Base-by-base conservation (phyloP, 2,329 filamentous ascomycete species). In the Metarhizium brunneum region DNA sequence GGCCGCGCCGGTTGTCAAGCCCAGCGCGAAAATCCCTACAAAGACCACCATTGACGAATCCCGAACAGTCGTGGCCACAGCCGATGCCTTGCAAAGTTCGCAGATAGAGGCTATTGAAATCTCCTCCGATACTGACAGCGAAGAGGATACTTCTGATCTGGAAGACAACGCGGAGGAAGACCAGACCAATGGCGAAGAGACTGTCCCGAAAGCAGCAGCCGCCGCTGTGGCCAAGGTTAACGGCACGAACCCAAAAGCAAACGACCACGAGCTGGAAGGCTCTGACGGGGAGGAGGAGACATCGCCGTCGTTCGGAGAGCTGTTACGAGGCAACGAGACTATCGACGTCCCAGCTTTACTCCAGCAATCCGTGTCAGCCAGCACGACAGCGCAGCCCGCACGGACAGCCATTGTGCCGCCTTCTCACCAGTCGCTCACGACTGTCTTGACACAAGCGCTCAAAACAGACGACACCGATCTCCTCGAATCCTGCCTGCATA, bases 401-500 rank as follows among this genome's bases (percentile, higher is more conserved):
- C 70, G 71, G 66, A 75, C 74, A 58, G 70, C 73, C 54, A 75
- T 87, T 58, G 78, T 79, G 18, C 76, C 83, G 20, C 87, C 86
- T 13, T 85, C 85, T 13, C 85, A 87, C 57, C 85, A 90, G 57
- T 96, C 92, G 6, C 82, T 99, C 52, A 87, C 88, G 50, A 96
- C 90, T 5, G 90, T 96, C n/a, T 85, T 99, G 57, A 86, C 91
- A 14, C 92, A 97, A 71, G 90, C 94, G 6, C 85, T 99, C 56
- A 88, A 87, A 65, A 96, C 92, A 58, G 94, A 96, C 72, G 94
- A 99, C 73, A 81, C 82, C 59, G 85, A 87, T 60, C 86, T 96
- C 53, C 85, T 99, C 63, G 92, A 97, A 76, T 91, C 90, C 0
- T 97, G 92, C 72, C 83, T 99, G 64, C 88, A 90, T 65, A 87